Percentiles rank a stretch among this genome's conserved stretches.
phyloP scores from a whole-genome alignment of 108 stramenopile species.

The Cyclotella cryptica region DNA sequence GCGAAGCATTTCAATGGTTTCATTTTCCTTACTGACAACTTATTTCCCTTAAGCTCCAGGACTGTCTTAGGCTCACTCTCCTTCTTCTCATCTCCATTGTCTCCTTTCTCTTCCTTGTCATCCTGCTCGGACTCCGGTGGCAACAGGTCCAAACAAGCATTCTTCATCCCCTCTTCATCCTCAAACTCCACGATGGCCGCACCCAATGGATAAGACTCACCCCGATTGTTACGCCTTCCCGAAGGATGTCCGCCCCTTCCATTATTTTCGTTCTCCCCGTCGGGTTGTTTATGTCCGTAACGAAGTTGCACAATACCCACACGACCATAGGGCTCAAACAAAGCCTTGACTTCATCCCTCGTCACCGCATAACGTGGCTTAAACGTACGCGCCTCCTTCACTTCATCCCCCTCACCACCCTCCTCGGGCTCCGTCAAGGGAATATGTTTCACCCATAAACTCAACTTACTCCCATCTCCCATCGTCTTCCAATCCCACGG shows the following conservation, averaged over 20 bases:
- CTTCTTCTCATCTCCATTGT: slow-evolving; percentile 12
- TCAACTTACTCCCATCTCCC: slow-evolving; percentile 70
- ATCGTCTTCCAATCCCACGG: slow-evolving; percentile 77
- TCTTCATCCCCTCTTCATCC: slow-evolving; percentile 72
- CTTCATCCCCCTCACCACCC: slow-evolving; percentile 37
- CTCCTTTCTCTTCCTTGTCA: slow-evolving; percentile 13
- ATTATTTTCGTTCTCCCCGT: slow-evolving; percentile 15
- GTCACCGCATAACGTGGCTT: slow-evolving; percentile 59
- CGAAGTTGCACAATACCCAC: slow-evolving; percentile 75
- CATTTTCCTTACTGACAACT: slow-evolving; percentile 46
- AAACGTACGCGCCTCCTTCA: slow-evolving; percentile 16
- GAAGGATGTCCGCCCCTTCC: slow-evolving; percentile 33
- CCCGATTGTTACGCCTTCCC: slow-evolving; percentile 6
- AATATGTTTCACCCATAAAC: slow-evolving; percentile 70
- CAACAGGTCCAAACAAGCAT: slow-evolving; percentile 78
- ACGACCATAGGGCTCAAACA: slow-evolving; percentile 78
- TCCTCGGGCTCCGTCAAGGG: slow-evolving; percentile 60
- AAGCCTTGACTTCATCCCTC: slow-evolving; percentile 69
- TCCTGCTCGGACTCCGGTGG: slow-evolving; percentile 17
- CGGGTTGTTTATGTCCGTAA: slow-evolving; percentile 22
- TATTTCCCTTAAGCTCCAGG: slow-evolving; percentile 52
- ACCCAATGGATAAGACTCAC: slow-evolving; percentile 57
- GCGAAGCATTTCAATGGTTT: slow-evolving; percentile 27
- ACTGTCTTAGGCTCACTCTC: slow-evolving; percentile 18
- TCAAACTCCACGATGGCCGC: slow-evolving; percentile 88